Conservation (phyloP, 352 stramenopile species). For the Phytopythium boreale region DNA sequence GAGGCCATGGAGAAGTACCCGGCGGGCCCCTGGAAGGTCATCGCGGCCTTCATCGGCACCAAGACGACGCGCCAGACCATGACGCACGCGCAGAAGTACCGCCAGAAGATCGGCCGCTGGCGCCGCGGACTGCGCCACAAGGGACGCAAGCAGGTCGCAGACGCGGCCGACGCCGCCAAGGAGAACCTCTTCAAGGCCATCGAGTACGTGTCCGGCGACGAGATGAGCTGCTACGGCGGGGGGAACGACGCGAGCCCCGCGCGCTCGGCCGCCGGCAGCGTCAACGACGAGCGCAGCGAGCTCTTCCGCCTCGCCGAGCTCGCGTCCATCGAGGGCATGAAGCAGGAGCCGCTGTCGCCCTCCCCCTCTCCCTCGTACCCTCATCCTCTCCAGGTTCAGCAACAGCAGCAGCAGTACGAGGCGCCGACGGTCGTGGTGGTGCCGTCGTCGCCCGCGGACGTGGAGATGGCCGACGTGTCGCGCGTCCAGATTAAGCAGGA, state of each 20-base stretch:
- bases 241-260: conserved; percentile 23
- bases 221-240: conserved; percentile 28
- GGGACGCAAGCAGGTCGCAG: conserved; percentile 58
- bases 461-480: conserved; percentile 43
- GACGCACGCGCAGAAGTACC: conserved; percentile 84
- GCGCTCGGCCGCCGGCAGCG: conserved; percentile 31
- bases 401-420: not conserved
- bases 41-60: conserved; percentile 75
- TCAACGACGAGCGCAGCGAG: conserved; percentile 37
- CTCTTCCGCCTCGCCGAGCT: conserved; percentile 76
- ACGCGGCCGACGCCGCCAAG: conserved; percentile 47
- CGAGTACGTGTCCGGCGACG: conserved; percentile 59
- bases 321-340: conserved; percentile 75
- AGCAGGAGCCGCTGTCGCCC: conserved; percentile 37
- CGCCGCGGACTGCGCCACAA: conserved; percentile 76
- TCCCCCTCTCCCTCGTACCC: conserved; percentile 4
- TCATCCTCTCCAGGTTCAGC: too few species aligned
- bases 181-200: conserved; percentile 62
- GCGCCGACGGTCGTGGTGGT: not conserved
- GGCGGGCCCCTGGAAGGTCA: conserved; percentile 77
- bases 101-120: conserved; percentile 84
- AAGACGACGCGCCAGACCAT: conserved; percentile 93
- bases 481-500: conserved; percentile 34
- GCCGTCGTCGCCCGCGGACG: conserved; percentile 14
- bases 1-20: conserved; percentile 87